These are phyloP conservation scores for Podila verticillata DNA, from an alignment of 192 early-diverging fungal species.

Conservation along the genomic window DNA sequence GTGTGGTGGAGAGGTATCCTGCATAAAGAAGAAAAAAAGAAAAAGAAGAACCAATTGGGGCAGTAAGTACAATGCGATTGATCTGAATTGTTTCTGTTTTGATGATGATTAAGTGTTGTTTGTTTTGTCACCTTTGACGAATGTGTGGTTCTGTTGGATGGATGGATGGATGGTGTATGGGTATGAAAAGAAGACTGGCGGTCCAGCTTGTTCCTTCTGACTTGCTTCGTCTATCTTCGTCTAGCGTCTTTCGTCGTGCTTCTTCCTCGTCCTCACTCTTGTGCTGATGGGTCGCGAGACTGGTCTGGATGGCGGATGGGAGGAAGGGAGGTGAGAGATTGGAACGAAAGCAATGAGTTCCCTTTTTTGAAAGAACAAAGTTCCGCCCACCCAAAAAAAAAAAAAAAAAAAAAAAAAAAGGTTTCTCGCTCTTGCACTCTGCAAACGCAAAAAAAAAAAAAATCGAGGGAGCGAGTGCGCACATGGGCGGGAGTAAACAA, in stretches of 20 bases:
- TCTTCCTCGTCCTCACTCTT: background rate
- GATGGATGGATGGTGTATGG: no score
- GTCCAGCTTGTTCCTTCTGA: no score
- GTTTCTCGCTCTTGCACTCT: no score
- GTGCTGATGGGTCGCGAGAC: background rate
- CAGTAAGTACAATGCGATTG: background rate
- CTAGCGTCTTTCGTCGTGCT: background rate
- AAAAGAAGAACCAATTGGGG: background rate
- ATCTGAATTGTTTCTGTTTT: background rate
- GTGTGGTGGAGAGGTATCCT: background rate
- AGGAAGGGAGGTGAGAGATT: background rate
- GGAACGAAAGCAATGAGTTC: background rate
- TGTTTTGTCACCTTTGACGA: no score
- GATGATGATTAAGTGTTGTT: no score
- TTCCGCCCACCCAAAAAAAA: background rate
- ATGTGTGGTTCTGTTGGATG: no score
- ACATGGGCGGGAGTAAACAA: no score
- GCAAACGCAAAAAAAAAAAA: background rate
- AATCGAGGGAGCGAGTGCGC: no score
- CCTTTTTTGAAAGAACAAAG: background rate
- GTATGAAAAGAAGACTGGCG: no score
- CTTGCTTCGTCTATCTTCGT: no score
- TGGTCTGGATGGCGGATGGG: slow-evolving; percentile 1
- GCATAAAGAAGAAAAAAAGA: background rate
- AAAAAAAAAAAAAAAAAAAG: background rate